Conservation (phyloP, 1,284 basidiomycete species). For the Cutaneotrichosporon curvatum region DNA sequence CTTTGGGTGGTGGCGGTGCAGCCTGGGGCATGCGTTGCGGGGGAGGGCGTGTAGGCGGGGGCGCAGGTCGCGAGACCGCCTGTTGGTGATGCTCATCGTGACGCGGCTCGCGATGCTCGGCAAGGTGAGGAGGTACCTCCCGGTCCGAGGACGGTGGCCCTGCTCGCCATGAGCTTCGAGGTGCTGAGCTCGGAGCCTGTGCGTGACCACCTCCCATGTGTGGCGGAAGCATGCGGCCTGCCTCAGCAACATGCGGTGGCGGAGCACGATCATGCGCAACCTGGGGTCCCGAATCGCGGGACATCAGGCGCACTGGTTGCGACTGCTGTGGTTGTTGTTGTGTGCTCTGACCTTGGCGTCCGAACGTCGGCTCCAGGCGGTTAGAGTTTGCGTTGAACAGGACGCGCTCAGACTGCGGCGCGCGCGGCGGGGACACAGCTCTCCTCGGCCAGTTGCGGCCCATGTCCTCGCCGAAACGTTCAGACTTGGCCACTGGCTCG, state of each 20-base stretch:
- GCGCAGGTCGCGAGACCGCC: not conserved
- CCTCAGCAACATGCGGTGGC: constrained; percentile 18
- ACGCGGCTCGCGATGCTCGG: constrained; percentile 3
- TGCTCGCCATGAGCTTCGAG: constrained; percentile 17
- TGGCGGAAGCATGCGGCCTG: constrained; percentile 31
- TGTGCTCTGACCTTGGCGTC: constrained; percentile 6
- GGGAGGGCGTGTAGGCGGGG: not conserved
- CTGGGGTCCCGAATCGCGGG: constrained; percentile 14
- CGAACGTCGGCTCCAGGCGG: constrained; percentile 56
- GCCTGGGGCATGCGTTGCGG: not conserved
- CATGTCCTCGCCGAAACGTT: constrained; percentile 62
- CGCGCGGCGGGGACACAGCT: constrained; percentile 7
- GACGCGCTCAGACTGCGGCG: constrained; percentile 46
- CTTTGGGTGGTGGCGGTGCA: not conserved
- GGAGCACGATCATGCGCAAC: constrained; percentile 10
- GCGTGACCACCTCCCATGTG: constrained; percentile 22
- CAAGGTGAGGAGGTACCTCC: constrained; percentile 50
- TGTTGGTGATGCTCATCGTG: not conserved
- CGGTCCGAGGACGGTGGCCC: constrained; percentile 33
- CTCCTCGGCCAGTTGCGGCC: constrained; percentile 81
- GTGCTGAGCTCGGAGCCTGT: constrained; percentile 5
- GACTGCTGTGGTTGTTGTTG: constrained; percentile 8
- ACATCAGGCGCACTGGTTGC: constrained; percentile 44
- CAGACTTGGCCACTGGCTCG: constrained; percentile 36
- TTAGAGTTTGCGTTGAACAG: constrained; percentile 89